Conservation (phyloP, 2,329 filamentous ascomycete genomes). For the Epicoccum sorghinum region DNA sequence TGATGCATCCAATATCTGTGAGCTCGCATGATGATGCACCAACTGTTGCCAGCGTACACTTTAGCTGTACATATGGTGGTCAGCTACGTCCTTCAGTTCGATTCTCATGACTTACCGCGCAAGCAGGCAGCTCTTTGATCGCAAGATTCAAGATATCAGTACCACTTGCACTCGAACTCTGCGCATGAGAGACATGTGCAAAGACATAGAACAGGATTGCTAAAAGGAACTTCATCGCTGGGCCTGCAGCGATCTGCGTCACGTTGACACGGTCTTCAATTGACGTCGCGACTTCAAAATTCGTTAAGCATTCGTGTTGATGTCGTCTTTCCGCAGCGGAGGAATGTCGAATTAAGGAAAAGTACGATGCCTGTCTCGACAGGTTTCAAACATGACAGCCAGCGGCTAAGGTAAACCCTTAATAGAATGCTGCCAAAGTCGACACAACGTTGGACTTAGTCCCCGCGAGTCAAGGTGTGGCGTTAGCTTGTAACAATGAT, state of each 20-base stretch:
- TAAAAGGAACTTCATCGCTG: constrained; percentile 2
- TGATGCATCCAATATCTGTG: constrained; percentile 34
- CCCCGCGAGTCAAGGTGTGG: not conserved
- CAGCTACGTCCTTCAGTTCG: not conserved
- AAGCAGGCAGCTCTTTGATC: constrained; percentile 16
- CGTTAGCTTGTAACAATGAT: not conserved
- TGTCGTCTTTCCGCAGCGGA: not conserved
- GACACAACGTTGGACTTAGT: not conserved
- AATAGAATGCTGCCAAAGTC: not conserved
- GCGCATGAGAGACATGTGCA: constrained; percentile 10
- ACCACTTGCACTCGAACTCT: constrained; percentile 8
- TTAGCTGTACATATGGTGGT: constrained; percentile 18
- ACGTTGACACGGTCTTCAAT: not conserved
- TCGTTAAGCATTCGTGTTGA: not conserved
- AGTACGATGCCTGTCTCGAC: not conserved
- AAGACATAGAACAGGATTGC: constrained; percentile 1
- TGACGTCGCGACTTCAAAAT: not conserved
- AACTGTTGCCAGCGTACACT: constrained; percentile 30
- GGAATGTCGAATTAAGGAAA: not conserved
- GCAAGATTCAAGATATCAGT: constrained; percentile 13
- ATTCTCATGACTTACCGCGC: constrained; percentile 11
- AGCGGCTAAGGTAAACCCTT: not conserved
- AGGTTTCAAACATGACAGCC: not conserved
- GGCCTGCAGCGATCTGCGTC: not conserved
- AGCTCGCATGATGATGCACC: constrained; percentile 30